Evolutionary conservation across 176 grass and related monocot species (phyloP).

Genomic region (Areca catechu): DNA sequence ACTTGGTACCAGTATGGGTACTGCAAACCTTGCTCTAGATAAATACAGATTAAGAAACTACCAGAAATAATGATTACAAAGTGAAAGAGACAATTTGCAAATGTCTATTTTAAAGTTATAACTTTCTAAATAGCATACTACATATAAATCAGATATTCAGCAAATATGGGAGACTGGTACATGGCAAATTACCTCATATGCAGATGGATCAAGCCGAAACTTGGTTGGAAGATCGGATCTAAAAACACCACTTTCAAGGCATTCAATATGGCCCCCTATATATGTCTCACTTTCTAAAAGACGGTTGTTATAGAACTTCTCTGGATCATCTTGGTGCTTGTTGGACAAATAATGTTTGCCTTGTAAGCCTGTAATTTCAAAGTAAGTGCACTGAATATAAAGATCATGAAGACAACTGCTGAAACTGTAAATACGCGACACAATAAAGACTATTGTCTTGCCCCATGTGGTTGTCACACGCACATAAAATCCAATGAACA

Average conservation of each 20-base stretch:
- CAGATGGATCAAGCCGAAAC: slow-evolving; percentile 75
- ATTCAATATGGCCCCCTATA: slow-evolving; percentile 97
- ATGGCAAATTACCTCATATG: slow-evolving; percentile 59
- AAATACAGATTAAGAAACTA: too few species aligned
- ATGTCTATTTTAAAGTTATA: too few species aligned
- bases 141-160: too few species aligned
- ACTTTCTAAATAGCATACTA: too few species aligned
- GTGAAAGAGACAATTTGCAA: too few species aligned
- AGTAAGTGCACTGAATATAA: slow-evolving; percentile 31
- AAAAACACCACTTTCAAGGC: slow-evolving; percentile 98
- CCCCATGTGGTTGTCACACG: too few species aligned
- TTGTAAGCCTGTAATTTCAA: slow-evolving; percentile 67
- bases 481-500: too few species aligned
- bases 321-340: slow-evolving; percentile 84
- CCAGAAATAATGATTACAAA: too few species aligned
- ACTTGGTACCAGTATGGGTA: too few species aligned
- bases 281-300: slow-evolving; percentile 99
- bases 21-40: too few species aligned
- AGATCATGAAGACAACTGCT: neutral
- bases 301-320: slow-evolving; percentile 84
- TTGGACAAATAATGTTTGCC: slow-evolving; percentile 92
- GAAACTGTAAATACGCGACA: neutral
- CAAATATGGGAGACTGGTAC: too few species aligned
- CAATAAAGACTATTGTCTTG: neutral
- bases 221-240: slow-evolving; percentile 97